Evolutionary conservation across 306 rosid species (phyloP).

Genomic region (Quercus bicolor): DNA sequence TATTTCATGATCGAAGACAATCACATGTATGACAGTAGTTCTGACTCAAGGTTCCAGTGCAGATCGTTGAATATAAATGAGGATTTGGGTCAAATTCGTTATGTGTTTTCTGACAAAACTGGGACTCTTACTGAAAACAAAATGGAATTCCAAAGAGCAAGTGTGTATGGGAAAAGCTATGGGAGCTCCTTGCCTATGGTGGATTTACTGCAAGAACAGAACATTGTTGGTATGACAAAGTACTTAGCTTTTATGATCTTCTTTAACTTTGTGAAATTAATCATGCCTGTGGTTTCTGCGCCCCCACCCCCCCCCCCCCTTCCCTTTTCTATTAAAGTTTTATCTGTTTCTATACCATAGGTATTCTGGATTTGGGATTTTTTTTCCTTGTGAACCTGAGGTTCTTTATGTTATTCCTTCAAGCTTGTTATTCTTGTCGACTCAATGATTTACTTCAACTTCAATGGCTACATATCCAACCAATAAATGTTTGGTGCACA

Average conservation of each 20-base stretch:
- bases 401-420: neutral
- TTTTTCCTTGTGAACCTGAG: neutral
- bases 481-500: neutral
- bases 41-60: slow-evolving; percentile 93
- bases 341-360: neutral
- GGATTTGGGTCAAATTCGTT: slow-evolving; percentile 95
- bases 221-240: slow-evolving; percentile 43
- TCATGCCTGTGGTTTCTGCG: neutral
- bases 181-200: slow-evolving; percentile 42
- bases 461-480: neutral
- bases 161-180: slow-evolving; percentile 64
- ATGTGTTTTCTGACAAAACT: slow-evolving; percentile 91
- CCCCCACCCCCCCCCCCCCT: too few relatives aligned
- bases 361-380: neutral
- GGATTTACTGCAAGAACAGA: slow-evolving; percentile 24
- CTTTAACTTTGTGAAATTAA: neutral
- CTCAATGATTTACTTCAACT: neutral
- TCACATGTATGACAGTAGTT: slow-evolving; percentile 61
- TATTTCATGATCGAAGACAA: slow-evolving; percentile 92
- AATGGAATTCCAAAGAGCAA: slow-evolving; percentile 92
- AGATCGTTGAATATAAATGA: slow-evolving; percentile 96
- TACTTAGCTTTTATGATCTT: neutral
- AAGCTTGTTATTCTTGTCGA: neutral
- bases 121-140: slow-evolving; percentile 97
- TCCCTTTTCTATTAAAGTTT: neutral